phyloP scores from a whole-genome alignment of 164 flowering plant species.

The Nymphaea thermarum region DNA sequence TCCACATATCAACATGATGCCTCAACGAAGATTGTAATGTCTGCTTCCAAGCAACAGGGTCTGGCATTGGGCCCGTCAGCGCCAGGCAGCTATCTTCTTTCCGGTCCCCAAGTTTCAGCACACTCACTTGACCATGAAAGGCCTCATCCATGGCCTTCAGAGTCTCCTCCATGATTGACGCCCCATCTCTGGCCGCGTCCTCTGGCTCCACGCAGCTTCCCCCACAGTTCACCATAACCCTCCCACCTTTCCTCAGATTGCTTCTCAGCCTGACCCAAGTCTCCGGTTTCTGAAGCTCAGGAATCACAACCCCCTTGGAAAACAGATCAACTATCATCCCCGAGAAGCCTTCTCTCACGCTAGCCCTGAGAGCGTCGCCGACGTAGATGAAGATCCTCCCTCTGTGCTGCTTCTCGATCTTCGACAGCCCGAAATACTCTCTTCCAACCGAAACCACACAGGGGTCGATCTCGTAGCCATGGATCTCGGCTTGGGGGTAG shows the following conservation, averaged over 20 bases:
- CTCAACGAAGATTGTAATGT: constrained; percentile 33
- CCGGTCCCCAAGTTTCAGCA: constrained; percentile 43
- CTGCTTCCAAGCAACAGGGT: constrained; percentile 41
- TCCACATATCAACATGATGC: constrained; percentile 61
- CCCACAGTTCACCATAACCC: constrained; percentile 91
- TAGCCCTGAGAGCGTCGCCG: constrained; percentile 57
- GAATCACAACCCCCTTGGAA: constrained; percentile 41
- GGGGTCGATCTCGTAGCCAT: constrained; percentile 89
- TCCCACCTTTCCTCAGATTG: constrained; percentile 63
- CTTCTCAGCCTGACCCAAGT: constrained; percentile 48
- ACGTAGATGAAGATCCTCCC: constrained; percentile 46
- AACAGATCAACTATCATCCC: constrained; percentile 59
- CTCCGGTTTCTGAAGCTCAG: constrained; percentile 39
- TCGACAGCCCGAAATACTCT: constrained; percentile 56
- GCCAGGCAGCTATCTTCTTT: constrained; percentile 69
- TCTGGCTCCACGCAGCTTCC: constrained; percentile 93
- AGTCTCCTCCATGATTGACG: constrained; percentile 56
- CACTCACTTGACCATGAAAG: constrained; percentile 37
- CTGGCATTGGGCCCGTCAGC: constrained; percentile 54
- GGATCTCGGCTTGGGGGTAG: constrained; percentile 44
- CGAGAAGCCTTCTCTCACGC: constrained; percentile 35
- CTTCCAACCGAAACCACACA: constrained; percentile 65
- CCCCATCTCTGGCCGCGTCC: constrained; percentile 49
- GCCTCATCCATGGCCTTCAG: constrained; percentile 55
- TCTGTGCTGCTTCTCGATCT: constrained; percentile 33